These are phyloP conservation scores for Beauveria medogensis DNA, from an alignment of 2,329 filamentous ascomycete genomes.

Conservation along the genomic window DNA sequence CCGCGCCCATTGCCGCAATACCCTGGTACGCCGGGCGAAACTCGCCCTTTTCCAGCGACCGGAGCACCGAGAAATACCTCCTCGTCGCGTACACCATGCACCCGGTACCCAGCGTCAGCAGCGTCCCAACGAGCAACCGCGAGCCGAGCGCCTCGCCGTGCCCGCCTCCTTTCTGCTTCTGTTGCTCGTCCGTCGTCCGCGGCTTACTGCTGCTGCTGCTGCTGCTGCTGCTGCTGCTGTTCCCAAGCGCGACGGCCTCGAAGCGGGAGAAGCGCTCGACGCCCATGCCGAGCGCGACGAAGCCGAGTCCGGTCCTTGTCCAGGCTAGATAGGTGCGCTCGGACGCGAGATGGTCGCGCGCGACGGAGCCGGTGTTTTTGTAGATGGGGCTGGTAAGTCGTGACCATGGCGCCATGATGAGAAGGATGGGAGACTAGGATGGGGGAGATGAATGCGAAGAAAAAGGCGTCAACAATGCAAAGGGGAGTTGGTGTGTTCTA, in stretches of 20 bases:
- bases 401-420: neutral
- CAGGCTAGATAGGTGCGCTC: conserved; percentile 31
- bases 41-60: conserved; percentile 29
- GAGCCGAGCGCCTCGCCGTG: conserved; percentile 7
- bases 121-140: conserved; percentile 28
- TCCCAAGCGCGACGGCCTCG: conserved; percentile 23
- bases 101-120: conserved; percentile 36
- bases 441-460: neutral
- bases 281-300: conserved; percentile 44
- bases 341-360: conserved; percentile 4
- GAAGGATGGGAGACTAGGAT: neutral
- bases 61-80: conserved; percentile 38
- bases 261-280: conserved; percentile 38
- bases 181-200: neutral
- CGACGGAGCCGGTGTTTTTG: neutral
- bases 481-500: neutral
- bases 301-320: conserved; percentile 43
- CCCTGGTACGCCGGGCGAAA: conserved; percentile 29
- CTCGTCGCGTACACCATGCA: conserved; percentile 38
- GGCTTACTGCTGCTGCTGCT: conserved; percentile 6
- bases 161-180: conserved; percentile 5
- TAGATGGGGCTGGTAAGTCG: neutral
- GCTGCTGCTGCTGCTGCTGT: neutral
- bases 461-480: neutral
- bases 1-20: conserved; percentile 21